These are phyloP conservation scores for Lentinula sp. DNA, from an alignment of 768 basidiomycete species.

Conservation along the genomic window DNA sequence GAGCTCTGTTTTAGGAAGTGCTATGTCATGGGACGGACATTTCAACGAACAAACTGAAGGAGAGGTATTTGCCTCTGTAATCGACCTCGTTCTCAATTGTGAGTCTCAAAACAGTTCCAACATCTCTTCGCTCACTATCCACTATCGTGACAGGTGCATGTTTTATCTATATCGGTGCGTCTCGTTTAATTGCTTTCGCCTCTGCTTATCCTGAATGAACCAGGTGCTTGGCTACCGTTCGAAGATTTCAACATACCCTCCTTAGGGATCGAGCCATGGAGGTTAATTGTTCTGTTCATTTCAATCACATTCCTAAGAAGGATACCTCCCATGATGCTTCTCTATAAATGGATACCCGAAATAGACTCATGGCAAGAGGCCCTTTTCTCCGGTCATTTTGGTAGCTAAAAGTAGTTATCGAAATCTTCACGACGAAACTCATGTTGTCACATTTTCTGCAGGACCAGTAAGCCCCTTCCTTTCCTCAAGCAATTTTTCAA, in stretches of 20 bases:
- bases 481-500: too few relatives aligned
- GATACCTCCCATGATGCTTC: slow-evolving; percentile 68
- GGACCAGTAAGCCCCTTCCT: slow-evolving; percentile 41
- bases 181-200: not conserved
- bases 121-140: not conserved
- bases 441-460: slow-evolving; percentile 12
- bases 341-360: slow-evolving; percentile 86
- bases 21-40: slow-evolving; percentile 89
- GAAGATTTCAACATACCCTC: slow-evolving; percentile 45
- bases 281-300: slow-evolving; percentile 61
- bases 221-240: slow-evolving; percentile 80
- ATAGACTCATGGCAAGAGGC: slow-evolving; percentile 83
- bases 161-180: slow-evolving; percentile 64
- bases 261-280: slow-evolving; percentile 64
- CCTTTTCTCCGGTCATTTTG: slow-evolving; percentile 89
- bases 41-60: slow-evolving; percentile 78
- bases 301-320: slow-evolving; percentile 70
- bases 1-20: slow-evolving; percentile 50
- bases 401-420: slow-evolving; percentile 22
- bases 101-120: not conserved
- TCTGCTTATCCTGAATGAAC: not conserved
- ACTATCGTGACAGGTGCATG: slow-evolving; percentile 29
- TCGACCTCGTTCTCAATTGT: slow-evolving; percentile 82
- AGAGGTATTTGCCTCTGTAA: slow-evolving; percentile 83
- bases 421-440: not conserved